Conservation (phyloP, 208 protist genomes). For the Crithidia brevicula region DNA sequence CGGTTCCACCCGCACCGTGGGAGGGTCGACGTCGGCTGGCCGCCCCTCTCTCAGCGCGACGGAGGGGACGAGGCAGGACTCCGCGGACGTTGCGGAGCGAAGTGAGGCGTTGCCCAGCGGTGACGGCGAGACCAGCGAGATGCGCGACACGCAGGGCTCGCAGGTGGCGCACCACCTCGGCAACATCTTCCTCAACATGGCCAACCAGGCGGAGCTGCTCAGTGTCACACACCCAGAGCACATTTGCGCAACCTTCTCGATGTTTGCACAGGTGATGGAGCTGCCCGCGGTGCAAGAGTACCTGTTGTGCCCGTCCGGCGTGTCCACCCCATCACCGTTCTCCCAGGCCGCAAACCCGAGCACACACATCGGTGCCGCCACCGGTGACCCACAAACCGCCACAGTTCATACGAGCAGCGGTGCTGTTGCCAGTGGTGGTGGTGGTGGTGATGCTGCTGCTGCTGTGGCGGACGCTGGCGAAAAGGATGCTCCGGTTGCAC, state of each 20-base stretch:
- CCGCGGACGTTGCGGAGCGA: not conserved
- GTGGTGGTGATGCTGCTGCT: not conserved
- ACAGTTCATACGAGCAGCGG: not conserved
- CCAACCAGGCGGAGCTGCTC: slow-evolving; percentile 25
- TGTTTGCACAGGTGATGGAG: slow-evolving; percentile 16
- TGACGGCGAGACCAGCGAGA: not conserved
- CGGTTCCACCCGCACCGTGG: not conserved
- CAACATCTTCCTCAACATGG: slow-evolving; percentile 30
- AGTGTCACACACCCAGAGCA: slow-evolving; percentile 23
- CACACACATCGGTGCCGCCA: not conserved
- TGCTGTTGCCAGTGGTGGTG: not conserved
- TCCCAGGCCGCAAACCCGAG: too few species aligned
- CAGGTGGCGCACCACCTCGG: slow-evolving; percentile 15
- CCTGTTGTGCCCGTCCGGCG: not conserved
- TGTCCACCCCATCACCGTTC: too few species aligned
- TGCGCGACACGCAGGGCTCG: not conserved
- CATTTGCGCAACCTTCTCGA: slow-evolving; percentile 17
- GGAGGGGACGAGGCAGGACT: not conserved
- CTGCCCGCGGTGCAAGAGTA: slow-evolving; percentile 22
- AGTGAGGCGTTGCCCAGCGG: not conserved
- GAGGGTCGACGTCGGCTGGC: not conserved
- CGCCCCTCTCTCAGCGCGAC: not conserved
- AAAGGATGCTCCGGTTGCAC: too few species aligned
- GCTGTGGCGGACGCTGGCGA: too few species aligned
- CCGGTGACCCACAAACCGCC: not conserved